A percentile compares a stretch with the other conserved stretches of the same genome.
Evolutionary conservation across 2,329 filamentous ascomycete genomes (phyloP).

Genomic region (Paraconiothyrium brasiliense): DNA sequence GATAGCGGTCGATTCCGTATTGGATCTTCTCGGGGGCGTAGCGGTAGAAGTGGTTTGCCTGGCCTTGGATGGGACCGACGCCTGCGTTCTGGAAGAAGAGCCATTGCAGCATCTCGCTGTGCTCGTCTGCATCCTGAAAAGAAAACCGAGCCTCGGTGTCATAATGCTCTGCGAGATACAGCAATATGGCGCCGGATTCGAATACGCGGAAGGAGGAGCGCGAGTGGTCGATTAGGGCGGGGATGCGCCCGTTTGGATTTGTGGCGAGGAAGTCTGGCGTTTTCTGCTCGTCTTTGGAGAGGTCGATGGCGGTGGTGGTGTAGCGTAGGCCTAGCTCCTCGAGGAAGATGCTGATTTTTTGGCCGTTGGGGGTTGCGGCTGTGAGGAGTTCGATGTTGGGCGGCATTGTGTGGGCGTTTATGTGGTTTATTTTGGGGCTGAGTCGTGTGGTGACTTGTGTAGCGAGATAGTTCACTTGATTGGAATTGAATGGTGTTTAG

Average conservation of each 20-base stretch:
- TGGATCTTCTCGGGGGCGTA: constrained; percentile 83
- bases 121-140: constrained; percentile 77
- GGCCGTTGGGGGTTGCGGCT: constrained; percentile 82
- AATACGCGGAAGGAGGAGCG: constrained; percentile 78
- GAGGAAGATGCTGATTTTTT: constrained; percentile 83
- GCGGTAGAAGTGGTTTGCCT: constrained; percentile 79
- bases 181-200: constrained; percentile 81
- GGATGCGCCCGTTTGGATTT: constrained; percentile 90
- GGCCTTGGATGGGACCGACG: constrained; percentile 79
- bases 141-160: constrained; percentile 80
- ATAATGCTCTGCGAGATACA: constrained; percentile 82
- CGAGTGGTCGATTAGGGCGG: constrained; percentile 77
- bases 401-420: too few relatives aligned
- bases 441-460: too few relatives aligned
- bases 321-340: constrained; percentile 73
- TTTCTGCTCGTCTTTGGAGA: constrained; percentile 76
- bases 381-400: constrained; percentile 75
- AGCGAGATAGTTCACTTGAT: too few relatives aligned
- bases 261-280: constrained; percentile 83
- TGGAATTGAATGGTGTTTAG: too few relatives aligned
- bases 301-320: constrained; percentile 60
- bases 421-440: too few relatives aligned
- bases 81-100: constrained; percentile 76
- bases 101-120: constrained; percentile 82
- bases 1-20: constrained; percentile 81